These are phyloP conservation scores for Nicotiana sylvestris DNA, from an alignment of 257 asterid species.

Conservation along the genomic window DNA sequence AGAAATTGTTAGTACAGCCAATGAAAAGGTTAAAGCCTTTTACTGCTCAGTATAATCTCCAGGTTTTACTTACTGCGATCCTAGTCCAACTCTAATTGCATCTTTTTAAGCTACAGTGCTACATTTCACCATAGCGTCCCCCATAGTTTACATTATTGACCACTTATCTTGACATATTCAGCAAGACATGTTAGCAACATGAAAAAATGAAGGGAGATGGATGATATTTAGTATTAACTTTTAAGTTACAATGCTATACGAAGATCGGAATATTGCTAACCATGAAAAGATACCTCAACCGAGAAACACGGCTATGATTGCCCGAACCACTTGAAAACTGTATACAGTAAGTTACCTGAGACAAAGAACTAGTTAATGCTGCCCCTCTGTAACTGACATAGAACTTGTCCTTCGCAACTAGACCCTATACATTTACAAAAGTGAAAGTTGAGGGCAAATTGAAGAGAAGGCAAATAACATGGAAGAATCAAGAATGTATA, in stretches of 20 bases:
- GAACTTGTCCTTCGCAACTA: conserved; percentile 91
- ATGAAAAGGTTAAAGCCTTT: neutral
- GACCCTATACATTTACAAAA: conserved; percentile 47
- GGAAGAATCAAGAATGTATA: neutral
- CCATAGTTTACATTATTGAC: neutral
- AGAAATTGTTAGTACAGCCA: neutral
- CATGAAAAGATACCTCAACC: neutral
- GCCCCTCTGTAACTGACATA: conserved; percentile 93
- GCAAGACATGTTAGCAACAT: neutral
- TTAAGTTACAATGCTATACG: neutral
- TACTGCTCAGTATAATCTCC: neutral
- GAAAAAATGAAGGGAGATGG: neutral
- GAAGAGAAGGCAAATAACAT: neutral
- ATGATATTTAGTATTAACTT: neutral
- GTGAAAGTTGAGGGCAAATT: conserved; percentile 10
- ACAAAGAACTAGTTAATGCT: conserved; percentile 80
- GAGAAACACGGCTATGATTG: conserved; percentile 7
- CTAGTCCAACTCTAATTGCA: neutral
- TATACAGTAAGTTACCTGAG: conserved; percentile 59
- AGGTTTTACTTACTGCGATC: neutral
- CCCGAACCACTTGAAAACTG: neutral
- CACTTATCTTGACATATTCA: neutral
- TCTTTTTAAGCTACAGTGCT: neutral
- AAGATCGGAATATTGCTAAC: neutral
- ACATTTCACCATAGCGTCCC: neutral